These are phyloP conservation scores for Beverwykella pulmonaria DNA, from an alignment of 495 filamentous ascomycete species.

Conservation along the genomic window DNA sequence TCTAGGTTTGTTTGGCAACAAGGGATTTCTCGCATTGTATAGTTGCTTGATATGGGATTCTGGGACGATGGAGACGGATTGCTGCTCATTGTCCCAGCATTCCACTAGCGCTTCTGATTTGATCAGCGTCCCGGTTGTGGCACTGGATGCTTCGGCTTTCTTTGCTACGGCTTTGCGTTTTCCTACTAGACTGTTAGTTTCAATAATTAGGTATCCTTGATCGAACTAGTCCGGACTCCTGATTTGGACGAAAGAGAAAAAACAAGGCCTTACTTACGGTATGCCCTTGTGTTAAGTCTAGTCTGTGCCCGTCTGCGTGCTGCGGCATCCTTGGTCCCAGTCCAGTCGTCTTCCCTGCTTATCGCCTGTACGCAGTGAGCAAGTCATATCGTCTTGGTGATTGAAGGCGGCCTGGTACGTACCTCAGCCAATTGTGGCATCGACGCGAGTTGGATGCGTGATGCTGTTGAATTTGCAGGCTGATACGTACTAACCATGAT, in stretches of 20 bases:
- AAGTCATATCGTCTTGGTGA: constrained; percentile 1
- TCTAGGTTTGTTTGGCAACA: constrained; percentile 39
- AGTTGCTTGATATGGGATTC: constrained; percentile 48
- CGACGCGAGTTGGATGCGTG: constrained; percentile 44
- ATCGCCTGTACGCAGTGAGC: not conserved
- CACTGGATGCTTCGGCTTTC: constrained; percentile 2
- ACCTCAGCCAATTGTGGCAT: constrained; percentile 51
- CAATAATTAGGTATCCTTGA: not conserved
- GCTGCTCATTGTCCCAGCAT: constrained; percentile 46
- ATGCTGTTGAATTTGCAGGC: constrained; percentile 40
- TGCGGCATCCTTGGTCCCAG: constrained; percentile 9
- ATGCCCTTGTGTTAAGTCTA: constrained; percentile 40
- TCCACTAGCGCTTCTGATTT: constrained; percentile 36
- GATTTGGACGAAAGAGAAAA: constrained; percentile 1
- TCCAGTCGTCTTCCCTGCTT: constrained; percentile 5
- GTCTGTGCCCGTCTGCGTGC: constrained; percentile 5
- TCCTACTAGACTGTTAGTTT: constrained; percentile 6
- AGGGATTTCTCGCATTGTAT: constrained; percentile 45
- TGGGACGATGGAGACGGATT: constrained; percentile 43
- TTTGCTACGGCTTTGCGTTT: constrained; percentile 9
- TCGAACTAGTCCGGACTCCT: not conserved
- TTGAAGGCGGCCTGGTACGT: not conserved
- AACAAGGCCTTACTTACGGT: constrained; percentile 44
- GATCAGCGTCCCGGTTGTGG: not conserved
- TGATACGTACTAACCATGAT: constrained; percentile 42